Evolutionary conservation across 768 basidiomycete species (phyloP).

Genomic region (Tricholoma bakamatsutake): DNA sequence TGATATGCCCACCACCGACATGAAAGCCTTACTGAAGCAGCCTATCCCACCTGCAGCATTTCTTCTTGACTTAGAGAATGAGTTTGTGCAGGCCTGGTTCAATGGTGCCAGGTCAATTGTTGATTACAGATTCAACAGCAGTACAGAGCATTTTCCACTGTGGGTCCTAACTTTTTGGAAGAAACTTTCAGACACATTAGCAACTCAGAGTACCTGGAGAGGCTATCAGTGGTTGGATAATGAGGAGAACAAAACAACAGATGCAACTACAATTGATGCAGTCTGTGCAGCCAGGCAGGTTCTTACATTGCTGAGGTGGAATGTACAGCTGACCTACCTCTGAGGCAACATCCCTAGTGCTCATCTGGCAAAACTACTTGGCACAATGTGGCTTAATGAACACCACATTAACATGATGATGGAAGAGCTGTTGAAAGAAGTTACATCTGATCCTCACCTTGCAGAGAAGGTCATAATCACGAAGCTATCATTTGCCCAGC

Average conservation of each 20-base stretch:
- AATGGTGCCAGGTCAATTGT: no score
- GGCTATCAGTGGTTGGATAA: constrained; percentile 6
- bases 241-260: neutral
- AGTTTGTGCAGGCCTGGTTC: no score
- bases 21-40: no score
- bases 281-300: neutral
- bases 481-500: constrained; percentile 1
- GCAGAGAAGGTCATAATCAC: constrained; percentile 4
- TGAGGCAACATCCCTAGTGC: neutral
- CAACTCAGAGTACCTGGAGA: no score
- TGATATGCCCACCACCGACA: no score
- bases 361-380: constrained; percentile 4
- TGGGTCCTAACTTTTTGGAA: no score
- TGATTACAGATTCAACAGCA: no score
- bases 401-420: neutral
- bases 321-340: neutral
- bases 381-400: constrained; percentile 8
- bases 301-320: constrained; percentile 1
- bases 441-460: constrained; percentile 3
- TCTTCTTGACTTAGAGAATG: no score
- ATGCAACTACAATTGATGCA: neutral
- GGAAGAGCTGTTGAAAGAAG: constrained; percentile 1
- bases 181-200: no score
- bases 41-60: no score
- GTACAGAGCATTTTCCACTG: no score